phyloP scores from a whole-genome alignment of 2,329 filamentous ascomycete species.

The Penicillium sp. region DNA sequence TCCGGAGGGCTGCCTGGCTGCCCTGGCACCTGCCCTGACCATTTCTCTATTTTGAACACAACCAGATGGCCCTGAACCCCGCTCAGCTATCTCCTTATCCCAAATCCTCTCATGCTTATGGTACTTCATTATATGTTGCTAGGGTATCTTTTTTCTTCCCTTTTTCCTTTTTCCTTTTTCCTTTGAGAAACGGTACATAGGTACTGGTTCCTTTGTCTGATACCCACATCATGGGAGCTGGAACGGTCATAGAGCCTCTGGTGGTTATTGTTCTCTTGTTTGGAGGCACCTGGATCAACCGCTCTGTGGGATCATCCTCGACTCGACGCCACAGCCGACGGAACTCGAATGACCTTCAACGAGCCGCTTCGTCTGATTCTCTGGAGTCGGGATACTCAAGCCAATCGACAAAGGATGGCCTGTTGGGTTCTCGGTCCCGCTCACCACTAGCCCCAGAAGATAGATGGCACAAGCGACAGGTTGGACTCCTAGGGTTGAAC shows the following conservation, averaged over 20 bases:
- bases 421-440: slow-evolving; percentile 32
- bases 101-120: background rate
- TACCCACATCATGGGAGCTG: slow-evolving; percentile 50
- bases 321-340: slow-evolving; percentile 18
- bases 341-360: slow-evolving; percentile 20
- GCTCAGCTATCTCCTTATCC: background rate
- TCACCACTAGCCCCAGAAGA: slow-evolving; percentile 45
- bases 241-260: slow-evolving; percentile 61
- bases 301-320: slow-evolving; percentile 30
- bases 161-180: background rate
- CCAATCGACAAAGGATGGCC: slow-evolving; percentile 37
- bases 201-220: background rate
- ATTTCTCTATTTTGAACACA: background rate
- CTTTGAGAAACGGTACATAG: background rate
- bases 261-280: slow-evolving; percentile 61
- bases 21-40: slow-evolving; percentile 1
- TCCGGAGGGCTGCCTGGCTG: background rate
- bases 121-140: background rate
- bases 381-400: slow-evolving; percentile 44
- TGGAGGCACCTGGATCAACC: slow-evolving; percentile 63
- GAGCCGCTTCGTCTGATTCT: slow-evolving; percentile 38
- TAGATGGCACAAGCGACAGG: slow-evolving; percentile 52
- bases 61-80: background rate
- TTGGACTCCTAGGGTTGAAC: slow-evolving; percentile 49
- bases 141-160: background rate